Evolutionary conservation across 352 stramenopile species (phyloP).

Genomic region (Nothophytophthora sp.): DNA sequence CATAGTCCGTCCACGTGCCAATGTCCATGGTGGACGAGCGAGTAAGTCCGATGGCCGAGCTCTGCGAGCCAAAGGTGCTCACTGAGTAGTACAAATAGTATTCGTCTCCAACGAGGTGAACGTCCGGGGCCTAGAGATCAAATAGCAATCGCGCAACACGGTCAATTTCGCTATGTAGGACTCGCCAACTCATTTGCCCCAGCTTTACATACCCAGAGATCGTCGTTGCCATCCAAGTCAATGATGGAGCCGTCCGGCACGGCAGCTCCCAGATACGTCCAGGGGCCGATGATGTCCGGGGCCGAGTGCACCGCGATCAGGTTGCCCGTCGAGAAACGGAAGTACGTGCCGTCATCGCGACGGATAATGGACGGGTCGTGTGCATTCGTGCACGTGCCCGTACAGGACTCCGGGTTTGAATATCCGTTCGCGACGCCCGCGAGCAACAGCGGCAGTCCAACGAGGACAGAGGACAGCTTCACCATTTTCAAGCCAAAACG

Average conservation of each 20-base stretch:
- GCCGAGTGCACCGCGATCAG: constrained; percentile 55
- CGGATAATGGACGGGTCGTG: constrained; percentile 59
- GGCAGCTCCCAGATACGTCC: constrained; percentile 42
- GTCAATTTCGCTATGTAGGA: neutral
- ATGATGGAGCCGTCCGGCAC: constrained; percentile 44
- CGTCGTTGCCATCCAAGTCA: constrained; percentile 44
- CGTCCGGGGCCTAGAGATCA: constrained; percentile 29
- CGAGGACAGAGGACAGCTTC: constrained; percentile 8
- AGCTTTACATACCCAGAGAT: constrained; percentile 42
- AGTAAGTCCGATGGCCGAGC: constrained; percentile 36
- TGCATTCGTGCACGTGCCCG: constrained; percentile 35
- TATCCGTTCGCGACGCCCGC: constrained; percentile 14
- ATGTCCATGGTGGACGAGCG: constrained; percentile 43
- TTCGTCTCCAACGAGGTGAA: constrained; percentile 35
- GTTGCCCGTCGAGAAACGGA: constrained; percentile 53
- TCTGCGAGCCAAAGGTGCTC: constrained; percentile 45
- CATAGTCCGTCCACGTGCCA: constrained; percentile 36
- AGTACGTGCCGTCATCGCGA: constrained; percentile 50
- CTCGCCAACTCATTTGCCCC: too few relatives aligned
- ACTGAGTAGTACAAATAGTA: constrained; percentile 68
- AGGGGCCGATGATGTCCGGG: constrained; percentile 37
- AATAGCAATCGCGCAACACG: neutral
- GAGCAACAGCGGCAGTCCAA: constrained; percentile 15
- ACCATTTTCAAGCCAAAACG: constrained; percentile 5
- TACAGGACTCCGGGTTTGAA: constrained; percentile 20